Evolutionary conservation across 768 basidiomycete genomes (phyloP), one percentile per base, ranked within the genome.

Genomic region (Lentinula aciculospora): DNA sequence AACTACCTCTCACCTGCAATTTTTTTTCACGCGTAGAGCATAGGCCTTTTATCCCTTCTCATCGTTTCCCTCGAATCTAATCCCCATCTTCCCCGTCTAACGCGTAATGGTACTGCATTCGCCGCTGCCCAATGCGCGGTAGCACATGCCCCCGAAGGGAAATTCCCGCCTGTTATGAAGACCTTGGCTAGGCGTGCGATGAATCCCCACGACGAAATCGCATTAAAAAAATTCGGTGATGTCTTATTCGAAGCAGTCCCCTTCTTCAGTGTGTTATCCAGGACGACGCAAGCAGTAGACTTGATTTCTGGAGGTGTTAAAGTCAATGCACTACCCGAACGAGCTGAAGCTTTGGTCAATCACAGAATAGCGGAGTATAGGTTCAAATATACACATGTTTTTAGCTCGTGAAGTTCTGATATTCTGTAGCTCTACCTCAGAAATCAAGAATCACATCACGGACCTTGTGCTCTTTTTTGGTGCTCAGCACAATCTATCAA

Each of bases 321-420:
- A 64, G 65, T 72, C 1, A 86, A 85, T 58, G 83, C 82, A 23
- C 72, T 86, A 21, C 84, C 84, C 2, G 85, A 85, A 66, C 68
- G 67, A 21, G 79, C 73, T 1, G 72, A 64, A 50, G 80, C 77
- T 1, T 62, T 81, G 27, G 67, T 83, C 32, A 82, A 84, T 59
- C 80, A 81, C 58, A 78, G 81, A 2, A 73, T 84, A 31, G 71
- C 75, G 10, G 67, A 69, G 1, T 68, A 73, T 49, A 80, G 76
- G 77, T 29, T 19, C 39, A 12, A n/a, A 29, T 32, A 47, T 12
- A 13, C 8, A 29, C 46, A 27, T 17, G 23, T 9, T 36, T 2
- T 25, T 17, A 0, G 15, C 13, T 3, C n/a, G 29, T 8, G n/a
- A 10, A 21, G 25, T 53, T 3, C 4, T 2, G 23, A 10, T 6